Percentiles rank a stretch among this genome's conserved stretches.
Conservation (phyloP, 352 stramenopile genomes). For the Phytophthora pisi region DNA sequence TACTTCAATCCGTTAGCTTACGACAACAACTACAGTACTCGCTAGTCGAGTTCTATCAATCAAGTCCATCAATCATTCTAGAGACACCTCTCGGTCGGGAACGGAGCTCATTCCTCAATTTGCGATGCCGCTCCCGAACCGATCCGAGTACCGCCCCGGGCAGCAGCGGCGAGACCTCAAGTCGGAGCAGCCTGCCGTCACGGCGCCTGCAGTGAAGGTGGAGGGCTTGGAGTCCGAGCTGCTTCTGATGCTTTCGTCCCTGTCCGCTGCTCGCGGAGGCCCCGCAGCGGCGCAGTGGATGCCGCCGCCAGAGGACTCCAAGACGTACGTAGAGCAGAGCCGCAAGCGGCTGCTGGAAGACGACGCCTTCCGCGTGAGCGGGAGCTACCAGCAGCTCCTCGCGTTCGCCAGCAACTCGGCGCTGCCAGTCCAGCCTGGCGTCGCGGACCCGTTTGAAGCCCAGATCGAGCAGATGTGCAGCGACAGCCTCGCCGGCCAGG, state of each 20-base stretch:
- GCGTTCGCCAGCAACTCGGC: conserved; percentile 33
- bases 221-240: conserved; percentile 32
- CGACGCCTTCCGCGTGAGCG: conserved; percentile 34
- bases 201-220: neutral
- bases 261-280: conserved; percentile 24
- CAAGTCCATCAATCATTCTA: too few relatives aligned
- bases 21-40: too few relatives aligned
- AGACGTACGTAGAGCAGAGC: conserved; percentile 25
- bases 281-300: conserved; percentile 1
- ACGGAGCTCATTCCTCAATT: too few relatives aligned
- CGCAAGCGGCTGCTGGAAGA: conserved; percentile 42
- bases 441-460: conserved; percentile 28
- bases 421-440: conserved; percentile 2
- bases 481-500: conserved; percentile 11
- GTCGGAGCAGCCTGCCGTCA: conserved; percentile 3
- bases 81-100: too few relatives aligned
- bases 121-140: conserved; percentile 72
- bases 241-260: conserved; percentile 25
- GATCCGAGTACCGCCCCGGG: conserved; percentile 49
- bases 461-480: conserved; percentile 37
- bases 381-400: conserved; percentile 34
- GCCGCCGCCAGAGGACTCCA: conserved; percentile 20
- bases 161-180: conserved; percentile 29
- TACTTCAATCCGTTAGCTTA: too few relatives aligned
- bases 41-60: too few relatives aligned